Evolutionary conservation across 768 basidiomycete species (phyloP).

Genomic region (Rubroboletus satanas): DNA sequence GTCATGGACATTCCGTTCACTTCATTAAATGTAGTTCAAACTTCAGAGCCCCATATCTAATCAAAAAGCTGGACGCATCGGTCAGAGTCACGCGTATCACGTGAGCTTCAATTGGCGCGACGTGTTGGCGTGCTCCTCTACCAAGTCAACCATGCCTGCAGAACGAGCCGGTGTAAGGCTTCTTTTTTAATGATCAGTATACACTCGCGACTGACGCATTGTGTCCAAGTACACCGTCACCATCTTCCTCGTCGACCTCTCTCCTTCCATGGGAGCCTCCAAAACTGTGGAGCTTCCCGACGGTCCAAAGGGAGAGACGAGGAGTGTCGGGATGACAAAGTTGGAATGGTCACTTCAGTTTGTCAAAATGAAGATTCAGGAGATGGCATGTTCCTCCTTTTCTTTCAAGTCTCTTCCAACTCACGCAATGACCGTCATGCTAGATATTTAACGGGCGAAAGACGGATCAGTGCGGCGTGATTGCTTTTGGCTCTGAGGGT

Average conservation of each 20-base stretch:
- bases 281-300: constrained; percentile 54
- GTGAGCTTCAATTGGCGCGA: constrained; percentile 30
- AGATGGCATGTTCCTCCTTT: constrained; percentile 58
- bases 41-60: background rate
- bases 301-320: constrained; percentile 48
- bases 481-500: constrained; percentile 84
- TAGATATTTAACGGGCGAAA: constrained; percentile 91
- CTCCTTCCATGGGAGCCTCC: constrained; percentile 74
- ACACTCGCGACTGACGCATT: constrained; percentile 7
- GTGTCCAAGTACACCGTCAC: constrained; percentile 69
- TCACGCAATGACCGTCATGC: background rate
- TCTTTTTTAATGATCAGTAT: background rate
- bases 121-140: constrained; percentile 25
- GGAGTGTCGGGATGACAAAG: constrained; percentile 62
- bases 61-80: background rate
- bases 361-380: constrained; percentile 86
- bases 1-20: background rate
- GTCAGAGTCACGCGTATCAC: constrained; percentile 22
- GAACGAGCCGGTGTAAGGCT: constrained; percentile 73
- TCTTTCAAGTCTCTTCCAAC: background rate
- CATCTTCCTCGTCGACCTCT: constrained; percentile 87
- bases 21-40: background rate
- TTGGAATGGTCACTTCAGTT: constrained; percentile 82
- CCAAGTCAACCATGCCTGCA: constrained; percentile 51
- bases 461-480: constrained; percentile 91